Conservation (phyloP, 805 yeast species). For the Zygotorulaspora florentina region DNA sequence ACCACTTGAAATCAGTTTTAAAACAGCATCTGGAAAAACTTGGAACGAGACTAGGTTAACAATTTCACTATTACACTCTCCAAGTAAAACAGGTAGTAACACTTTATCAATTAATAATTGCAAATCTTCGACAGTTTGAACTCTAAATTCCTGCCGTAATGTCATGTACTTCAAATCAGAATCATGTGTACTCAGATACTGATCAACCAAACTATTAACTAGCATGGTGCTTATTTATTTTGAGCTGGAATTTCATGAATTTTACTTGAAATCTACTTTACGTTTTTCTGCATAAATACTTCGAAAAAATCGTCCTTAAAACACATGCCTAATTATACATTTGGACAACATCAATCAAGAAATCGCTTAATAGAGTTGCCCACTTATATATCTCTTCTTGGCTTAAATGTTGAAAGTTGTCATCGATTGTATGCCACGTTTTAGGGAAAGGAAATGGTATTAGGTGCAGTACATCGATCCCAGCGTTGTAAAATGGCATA, state of each 20-base stretch:
- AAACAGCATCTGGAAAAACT: conserved; percentile 42
- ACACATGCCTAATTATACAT: not conserved
- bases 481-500: conserved; percentile 44
- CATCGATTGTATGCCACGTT: conserved; percentile 50
- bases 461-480: conserved; percentile 48
- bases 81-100: conserved; percentile 29
- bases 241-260: not conserved
- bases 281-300: not conserved
- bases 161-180: conserved; percentile 41
- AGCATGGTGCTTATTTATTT: conserved; percentile 3
- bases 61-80: conserved; percentile 47
- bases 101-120: conserved; percentile 58
- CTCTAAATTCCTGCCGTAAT: conserved; percentile 83
- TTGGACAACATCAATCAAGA: conserved; percentile 22
- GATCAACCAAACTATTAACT: conserved; percentile 13
- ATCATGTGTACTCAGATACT: conserved; percentile 22
- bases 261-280: no score
- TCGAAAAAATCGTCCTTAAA: not conserved
- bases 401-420: conserved; percentile 43
- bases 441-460: conserved; percentile 51
- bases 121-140: conserved; percentile 69
- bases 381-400: conserved; percentile 42
- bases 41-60: conserved; percentile 41
- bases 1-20: conserved; percentile 36
- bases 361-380: conserved; percentile 42